Percentiles rank a stretch among this genome's conserved stretches.
Evolutionary conservation across 1,284 basidiomycete genomes (phyloP).

Genomic region (Marasmius oreades): DNA sequence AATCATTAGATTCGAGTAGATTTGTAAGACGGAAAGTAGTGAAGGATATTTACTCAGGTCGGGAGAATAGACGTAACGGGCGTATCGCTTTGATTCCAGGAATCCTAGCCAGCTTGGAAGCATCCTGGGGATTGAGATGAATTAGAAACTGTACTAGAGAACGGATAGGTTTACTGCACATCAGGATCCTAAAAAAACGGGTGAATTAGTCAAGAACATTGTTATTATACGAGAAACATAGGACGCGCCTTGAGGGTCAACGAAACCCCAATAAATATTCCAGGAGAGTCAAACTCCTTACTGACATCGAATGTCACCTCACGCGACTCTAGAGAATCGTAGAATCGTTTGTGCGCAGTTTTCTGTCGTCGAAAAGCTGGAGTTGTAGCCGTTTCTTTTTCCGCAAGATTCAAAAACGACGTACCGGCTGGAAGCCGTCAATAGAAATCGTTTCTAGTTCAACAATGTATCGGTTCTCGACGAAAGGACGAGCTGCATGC

Average conservation of each 20-base stretch:
- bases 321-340: not conserved
- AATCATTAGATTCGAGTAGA: too few relatives aligned
- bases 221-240: not conserved
- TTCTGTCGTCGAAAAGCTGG: not conserved
- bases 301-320: constrained; percentile 31
- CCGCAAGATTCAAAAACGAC: constrained; percentile 21
- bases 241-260: constrained; percentile 30
- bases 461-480: constrained; percentile 30
- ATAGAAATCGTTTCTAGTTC: constrained; percentile 39
- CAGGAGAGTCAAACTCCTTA: constrained; percentile 34
- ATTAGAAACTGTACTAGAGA: not conserved
- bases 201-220: not conserved
- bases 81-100: constrained; percentile 39
- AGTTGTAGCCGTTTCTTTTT: constrained; percentile 12
- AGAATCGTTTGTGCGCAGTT: constrained; percentile 1
- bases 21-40: too few relatives aligned
- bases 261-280: constrained; percentile 39
- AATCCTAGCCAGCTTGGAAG: constrained; percentile 24
- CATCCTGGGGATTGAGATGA: constrained; percentile 24
- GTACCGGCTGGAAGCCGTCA: constrained; percentile 30
- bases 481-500: not conserved
- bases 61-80: constrained; percentile 30
- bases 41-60: constrained; percentile 26
- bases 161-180: constrained; percentile 12
- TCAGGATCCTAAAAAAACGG: constrained; percentile 17